Percentiles rank a stretch among this genome's conserved stretches.
Evolutionary conservation across 1,139 yeast species (phyloP).

Genomic region (Suhomyces choctaworum): DNA sequence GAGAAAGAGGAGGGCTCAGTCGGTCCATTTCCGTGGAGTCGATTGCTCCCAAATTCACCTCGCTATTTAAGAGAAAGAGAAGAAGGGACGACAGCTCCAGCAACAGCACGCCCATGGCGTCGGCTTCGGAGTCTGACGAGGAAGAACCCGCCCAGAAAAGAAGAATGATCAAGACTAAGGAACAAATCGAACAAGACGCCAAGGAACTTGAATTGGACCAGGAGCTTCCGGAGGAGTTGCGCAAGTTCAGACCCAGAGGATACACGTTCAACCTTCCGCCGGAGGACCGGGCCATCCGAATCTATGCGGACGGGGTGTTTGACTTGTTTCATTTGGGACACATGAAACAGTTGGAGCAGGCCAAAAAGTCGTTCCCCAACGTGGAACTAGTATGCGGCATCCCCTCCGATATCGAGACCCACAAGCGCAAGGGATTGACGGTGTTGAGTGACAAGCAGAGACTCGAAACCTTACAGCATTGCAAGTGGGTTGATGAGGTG

Average conservation of each 20-base stretch:
- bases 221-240: slow-evolving; percentile 59
- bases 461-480: slow-evolving; percentile 83
- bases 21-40: slow-evolving; percentile 47
- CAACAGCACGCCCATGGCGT: slow-evolving; percentile 15
- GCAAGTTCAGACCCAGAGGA: slow-evolving; percentile 73
- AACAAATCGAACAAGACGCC: slow-evolving; percentile 43
- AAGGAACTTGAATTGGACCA: slow-evolving; percentile 58
- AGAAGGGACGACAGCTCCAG: slow-evolving; percentile 19
- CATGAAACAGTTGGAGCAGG: slow-evolving; percentile 92
- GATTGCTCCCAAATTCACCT: slow-evolving; percentile 40
- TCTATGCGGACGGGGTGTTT: slow-evolving; percentile 97
- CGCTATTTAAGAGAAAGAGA: slow-evolving; percentile 42
- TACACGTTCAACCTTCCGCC: slow-evolving; percentile 80
- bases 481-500: slow-evolving; percentile 97
- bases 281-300: slow-evolving; percentile 77
- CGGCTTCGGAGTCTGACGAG: slow-evolving; percentile 17
- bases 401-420: slow-evolving; percentile 89
- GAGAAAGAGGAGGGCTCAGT: slow-evolving; percentile 7
- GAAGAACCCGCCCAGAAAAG: slow-evolving; percentile 16
- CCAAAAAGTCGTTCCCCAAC: slow-evolving; percentile 87
- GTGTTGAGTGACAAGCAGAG: slow-evolving; percentile 87
- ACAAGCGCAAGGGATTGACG: slow-evolving; percentile 88
- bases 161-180: slow-evolving; percentile 24
- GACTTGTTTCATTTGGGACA: slow-evolving; percentile 96
- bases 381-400: slow-evolving; percentile 86